These are phyloP conservation scores for Claviceps fusiformis DNA, from an alignment of 2,329 filamentous ascomycete species.

Conservation along the genomic window DNA sequence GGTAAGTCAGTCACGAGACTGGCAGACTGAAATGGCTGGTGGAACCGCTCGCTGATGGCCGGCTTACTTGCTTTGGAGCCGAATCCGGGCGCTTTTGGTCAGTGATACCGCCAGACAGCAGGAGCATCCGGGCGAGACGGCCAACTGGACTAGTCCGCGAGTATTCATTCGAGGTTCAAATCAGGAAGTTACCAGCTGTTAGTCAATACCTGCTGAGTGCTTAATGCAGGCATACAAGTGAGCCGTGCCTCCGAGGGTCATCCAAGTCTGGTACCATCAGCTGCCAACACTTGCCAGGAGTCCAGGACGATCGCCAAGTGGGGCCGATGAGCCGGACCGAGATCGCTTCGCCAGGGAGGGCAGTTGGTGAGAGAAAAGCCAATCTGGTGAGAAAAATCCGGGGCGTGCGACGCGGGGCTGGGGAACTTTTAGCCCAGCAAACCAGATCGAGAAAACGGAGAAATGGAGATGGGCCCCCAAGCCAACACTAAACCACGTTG, in stretches of 20 bases:
- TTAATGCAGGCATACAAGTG: no score
- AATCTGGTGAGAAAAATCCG: not conserved
- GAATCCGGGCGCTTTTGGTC: no score
- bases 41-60: slow-evolving; percentile 7
- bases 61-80: not conserved
- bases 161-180: not conserved
- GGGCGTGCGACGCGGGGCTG: not conserved
- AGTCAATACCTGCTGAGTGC: no score
- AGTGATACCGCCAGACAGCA: not conserved
- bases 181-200: no score
- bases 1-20: slow-evolving; percentile 8
- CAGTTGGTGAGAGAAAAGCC: slow-evolving; percentile 2
- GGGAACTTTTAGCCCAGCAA: not conserved
- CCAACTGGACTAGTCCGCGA: not conserved
- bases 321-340: not conserved
- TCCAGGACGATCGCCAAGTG: not conserved
- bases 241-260: no score
- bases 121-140: not conserved
- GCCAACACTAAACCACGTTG: no score
- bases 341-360: not conserved
- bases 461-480: not conserved
- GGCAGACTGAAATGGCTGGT: not conserved
- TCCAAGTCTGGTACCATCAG: no score
- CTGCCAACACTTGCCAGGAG: no score
- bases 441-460: not conserved